Evolutionary conservation across 2,329 filamentous ascomycete genomes (phyloP).

Genomic region (Pestalotiopsis fici): DNA sequence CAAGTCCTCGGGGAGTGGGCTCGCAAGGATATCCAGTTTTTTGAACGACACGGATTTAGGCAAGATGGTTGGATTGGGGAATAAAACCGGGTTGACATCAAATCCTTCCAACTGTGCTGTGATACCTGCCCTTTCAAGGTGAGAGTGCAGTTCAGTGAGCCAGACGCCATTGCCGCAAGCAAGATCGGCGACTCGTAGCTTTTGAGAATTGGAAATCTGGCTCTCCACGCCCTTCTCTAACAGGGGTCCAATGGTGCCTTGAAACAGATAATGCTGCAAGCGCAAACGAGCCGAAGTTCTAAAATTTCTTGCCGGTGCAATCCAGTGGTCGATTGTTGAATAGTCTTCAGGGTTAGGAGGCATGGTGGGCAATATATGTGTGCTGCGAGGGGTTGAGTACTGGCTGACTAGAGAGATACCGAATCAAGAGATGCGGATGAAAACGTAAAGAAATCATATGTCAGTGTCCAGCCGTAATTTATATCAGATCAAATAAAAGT

Average conservation of each 20-base stretch:
- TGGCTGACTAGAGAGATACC: neutral
- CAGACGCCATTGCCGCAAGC: slow-evolving; percentile 25
- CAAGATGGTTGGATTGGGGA: slow-evolving; percentile 15
- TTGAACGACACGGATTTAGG: slow-evolving; percentile 16
- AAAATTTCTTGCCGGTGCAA: slow-evolving; percentile 16
- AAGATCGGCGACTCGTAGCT: slow-evolving; percentile 20
- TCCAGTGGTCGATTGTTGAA: slow-evolving; percentile 19
- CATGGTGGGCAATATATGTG: slow-evolving; percentile 27
- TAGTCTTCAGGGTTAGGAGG: slow-evolving; percentile 54
- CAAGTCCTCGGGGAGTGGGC: slow-evolving; percentile 14
- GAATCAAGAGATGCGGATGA: neutral
- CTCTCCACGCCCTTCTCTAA: slow-evolving; percentile 10
- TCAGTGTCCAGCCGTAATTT: neutral
- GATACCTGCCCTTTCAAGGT: slow-evolving; percentile 14
- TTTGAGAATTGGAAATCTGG: slow-evolving; percentile 5
- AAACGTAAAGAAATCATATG: neutral
- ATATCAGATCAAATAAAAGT: neutral
- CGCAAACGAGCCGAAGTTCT: slow-evolving; percentile 1
- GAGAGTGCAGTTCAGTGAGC: slow-evolving; percentile 17
- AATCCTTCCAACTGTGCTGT: slow-evolving; percentile 19
- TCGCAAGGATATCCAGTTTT: slow-evolving; percentile 18
- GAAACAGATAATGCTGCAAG: neutral
- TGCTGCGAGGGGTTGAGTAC: slow-evolving; percentile 27
- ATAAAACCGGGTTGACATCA: slow-evolving; percentile 22
- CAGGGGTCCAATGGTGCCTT: slow-evolving; percentile 23